A percentile compares a stretch with the other conserved stretches of the same genome.
Conservation (phyloP, 352 stramenopile species). For the Globisporangium parvum region DNA sequence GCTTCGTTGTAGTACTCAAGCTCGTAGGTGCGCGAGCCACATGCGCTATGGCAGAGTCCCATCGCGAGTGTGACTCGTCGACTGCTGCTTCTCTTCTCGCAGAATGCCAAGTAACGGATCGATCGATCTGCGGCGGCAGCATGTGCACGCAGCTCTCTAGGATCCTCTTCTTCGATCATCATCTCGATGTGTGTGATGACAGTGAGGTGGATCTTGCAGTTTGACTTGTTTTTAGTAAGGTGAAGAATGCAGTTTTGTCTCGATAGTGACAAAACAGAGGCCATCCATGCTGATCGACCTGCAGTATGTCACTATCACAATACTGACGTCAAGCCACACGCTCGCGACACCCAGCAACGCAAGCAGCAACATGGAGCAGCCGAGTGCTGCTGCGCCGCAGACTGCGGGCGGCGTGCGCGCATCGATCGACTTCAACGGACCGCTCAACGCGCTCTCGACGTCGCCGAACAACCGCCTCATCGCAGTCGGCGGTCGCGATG, state of each 20-base stretch:
- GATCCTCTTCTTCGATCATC: background rate
- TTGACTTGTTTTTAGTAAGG: background rate
- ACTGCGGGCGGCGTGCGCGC: constrained; percentile 60
- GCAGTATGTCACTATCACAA: too few relatives aligned
- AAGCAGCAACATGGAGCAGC: constrained; percentile 21
- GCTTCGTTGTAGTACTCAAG: constrained; percentile 65
- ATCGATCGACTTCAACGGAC: constrained; percentile 84
- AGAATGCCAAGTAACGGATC: background rate
- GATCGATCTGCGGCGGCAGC: too few relatives aligned
- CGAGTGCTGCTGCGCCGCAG: constrained; percentile 9
- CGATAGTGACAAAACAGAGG: too few relatives aligned
- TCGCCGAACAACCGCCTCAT: constrained; percentile 80
- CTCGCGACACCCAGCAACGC: background rate
- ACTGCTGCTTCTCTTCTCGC: background rate
- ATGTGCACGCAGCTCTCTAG: constrained; percentile 1
- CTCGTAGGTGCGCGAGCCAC: constrained; percentile 31
- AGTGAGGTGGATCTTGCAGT: constrained; percentile 6
- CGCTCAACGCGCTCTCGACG: constrained; percentile 77
- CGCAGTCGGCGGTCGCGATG: constrained; percentile 78
- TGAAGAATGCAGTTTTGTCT: background rate
- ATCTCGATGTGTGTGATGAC: too few relatives aligned
- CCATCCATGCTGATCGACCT: too few relatives aligned
- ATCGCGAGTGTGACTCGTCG: constrained; percentile 17
- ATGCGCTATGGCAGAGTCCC: constrained; percentile 55
- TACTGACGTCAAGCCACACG: background rate